Evolutionary conservation across 345 rosid genomes (phyloP), one percentile per base, ranked within the genome.

Genomic region (Raphanus raphanistrum): DNA sequence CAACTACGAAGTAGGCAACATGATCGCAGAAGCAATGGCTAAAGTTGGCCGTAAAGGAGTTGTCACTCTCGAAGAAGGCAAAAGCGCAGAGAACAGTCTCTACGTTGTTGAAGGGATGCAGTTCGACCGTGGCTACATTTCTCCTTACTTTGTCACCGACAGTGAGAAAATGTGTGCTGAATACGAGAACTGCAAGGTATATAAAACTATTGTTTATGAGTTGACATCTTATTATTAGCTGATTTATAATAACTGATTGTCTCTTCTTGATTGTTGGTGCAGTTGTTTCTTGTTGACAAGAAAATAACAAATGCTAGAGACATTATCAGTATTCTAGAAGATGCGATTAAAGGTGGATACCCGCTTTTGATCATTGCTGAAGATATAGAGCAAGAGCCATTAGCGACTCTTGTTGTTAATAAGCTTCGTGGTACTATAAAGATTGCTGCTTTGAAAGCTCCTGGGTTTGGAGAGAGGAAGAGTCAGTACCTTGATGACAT

Each of bases 101-200:
- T 94, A 94, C 74, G 97, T 94, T 29, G 98, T 94, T 32, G 97
- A 94, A 83, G 98, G 98, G 70, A 92, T 94, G 98, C 96, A 94
- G 68, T 94, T 94, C 71, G 98, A 94, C 27, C 94, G 97, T 26
- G 98, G 97, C 64, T 94, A 94, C 66, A 91, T 90, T 55, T 94
- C 98, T 58, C 98, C 98, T 13, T 92, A 92, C 84, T 94, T 94
- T 43, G 97, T 94, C 2, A 94, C 96, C 0, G 97, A 94, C 63
- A 82, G 96, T 72, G 97, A 94, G 85, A 94, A 94, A 83, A 94
- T 94, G 96, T 27, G 90, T 5, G 94, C 88, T 73, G 97, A 94
- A 76, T 94, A 36, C 69, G 98, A 92, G 26, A 92, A 90, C 83
- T 92, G 97, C 93, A 94, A 94, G 97, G 98, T 94, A 38, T 29